Evolutionary conservation across 768 basidiomycete genomes (phyloP), one percentile per base, ranked within the genome.

Genomic region (Suillus subluteus): DNA sequence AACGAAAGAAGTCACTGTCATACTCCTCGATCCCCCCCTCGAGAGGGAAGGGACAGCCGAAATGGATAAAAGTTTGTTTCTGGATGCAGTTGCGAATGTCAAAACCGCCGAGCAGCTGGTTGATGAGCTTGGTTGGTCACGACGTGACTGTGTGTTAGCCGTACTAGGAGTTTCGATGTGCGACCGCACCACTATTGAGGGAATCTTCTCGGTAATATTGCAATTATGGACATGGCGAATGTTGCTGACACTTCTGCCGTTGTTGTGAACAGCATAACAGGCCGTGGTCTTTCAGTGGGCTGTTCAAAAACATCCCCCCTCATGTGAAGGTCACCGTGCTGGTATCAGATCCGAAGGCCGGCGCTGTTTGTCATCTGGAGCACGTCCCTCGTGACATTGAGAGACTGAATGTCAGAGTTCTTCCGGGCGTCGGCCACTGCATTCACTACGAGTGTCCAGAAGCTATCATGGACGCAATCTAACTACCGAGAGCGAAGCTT

Each of bases 381-480:
- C 59, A 72, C 6, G 9, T 76, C 38, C 38, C 44, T 16, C 62
- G 63, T 23, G 13, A 30, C 1, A 62, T 71, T 16, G 32, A 59
- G 38, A 40, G 38, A 23, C 9, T 58, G 23, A 5, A 18, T 59
- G 16, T 26, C 16, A 59, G 9, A 12, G 26, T 64, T 9, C 62
- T 76, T 1, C 66, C 68, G 0, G 72, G 73, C 0, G 66, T 69
- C 3, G 66, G 67, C 1, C 75, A 76, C 54, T 77, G 71, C 68
- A 70, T 77, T 30, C 76, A 75, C 26, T 66, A 35, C 26, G 75
- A 77, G 35, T 63, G 67, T 32, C 74, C 74, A 0, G 68, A 77
- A 7, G 63, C 62, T 32, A 67, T 75, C 0, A 66, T 76, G 6
- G 44, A 69, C 9, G 70, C 64, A 41, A 26, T 41, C 6, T 16